phyloP scores from a whole-genome alignment of 805 yeast species.

The Hanseniaspora hatyaiensis region DNA sequence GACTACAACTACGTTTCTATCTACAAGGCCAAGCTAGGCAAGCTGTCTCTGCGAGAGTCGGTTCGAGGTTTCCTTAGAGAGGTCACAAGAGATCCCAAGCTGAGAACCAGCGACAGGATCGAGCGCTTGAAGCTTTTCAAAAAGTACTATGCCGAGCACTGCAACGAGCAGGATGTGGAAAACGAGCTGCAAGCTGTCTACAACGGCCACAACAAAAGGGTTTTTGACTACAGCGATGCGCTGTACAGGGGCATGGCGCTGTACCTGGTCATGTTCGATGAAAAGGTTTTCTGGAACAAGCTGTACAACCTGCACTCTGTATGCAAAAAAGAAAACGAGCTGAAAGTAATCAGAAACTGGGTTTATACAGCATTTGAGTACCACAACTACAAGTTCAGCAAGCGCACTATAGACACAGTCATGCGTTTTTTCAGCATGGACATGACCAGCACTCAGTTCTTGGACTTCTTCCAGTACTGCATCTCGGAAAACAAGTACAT shows the following conservation, averaged over 20 bases:
- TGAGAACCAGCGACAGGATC: not conserved
- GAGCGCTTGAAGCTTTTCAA: not conserved
- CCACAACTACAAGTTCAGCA: not conserved
- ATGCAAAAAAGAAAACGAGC: not conserved
- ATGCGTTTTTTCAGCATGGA: not conserved
- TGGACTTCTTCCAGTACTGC: conserved; percentile 1
- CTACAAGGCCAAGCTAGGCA: not conserved
- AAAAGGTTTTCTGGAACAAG: conserved; percentile 1
- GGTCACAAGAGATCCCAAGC: not conserved
- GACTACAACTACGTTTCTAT: too few relatives aligned
- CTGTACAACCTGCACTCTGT: not conserved
- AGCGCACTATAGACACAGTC: not conserved
- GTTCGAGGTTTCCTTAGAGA: not conserved
- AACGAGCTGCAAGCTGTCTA: not conserved
- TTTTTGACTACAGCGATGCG: not conserved
- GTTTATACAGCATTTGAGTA: not conserved
- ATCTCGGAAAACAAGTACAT: not conserved
- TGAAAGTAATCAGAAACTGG: not conserved
- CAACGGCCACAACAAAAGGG: not conserved
- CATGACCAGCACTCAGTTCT: conserved; percentile 1
- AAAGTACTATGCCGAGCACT: not conserved
- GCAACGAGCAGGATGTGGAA: not conserved
- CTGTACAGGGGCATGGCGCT: not conserved
- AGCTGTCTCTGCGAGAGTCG: not conserved
- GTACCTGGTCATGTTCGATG: not conserved